A percentile compares a stretch with the other conserved stretches of the same genome.
Evolutionary conservation across 2,329 filamentous ascomycete genomes (phyloP).

Genomic region (Neophaeococcomyces mojaviensis): DNA sequence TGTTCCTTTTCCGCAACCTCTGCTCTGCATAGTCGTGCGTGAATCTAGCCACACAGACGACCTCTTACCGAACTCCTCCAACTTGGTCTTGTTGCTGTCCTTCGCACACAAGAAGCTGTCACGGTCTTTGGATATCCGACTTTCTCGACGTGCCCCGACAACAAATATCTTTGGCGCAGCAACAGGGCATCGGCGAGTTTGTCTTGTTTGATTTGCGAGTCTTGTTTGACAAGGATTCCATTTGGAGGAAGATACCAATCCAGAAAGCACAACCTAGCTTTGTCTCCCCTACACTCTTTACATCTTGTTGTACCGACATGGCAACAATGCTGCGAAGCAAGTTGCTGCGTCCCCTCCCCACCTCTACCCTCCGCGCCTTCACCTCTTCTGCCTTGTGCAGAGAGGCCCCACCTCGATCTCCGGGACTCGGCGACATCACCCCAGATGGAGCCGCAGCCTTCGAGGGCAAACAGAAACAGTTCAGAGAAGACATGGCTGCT

Average conservation of each 20-base stretch:
- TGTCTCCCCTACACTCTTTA: not conserved
- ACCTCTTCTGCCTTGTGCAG: constrained; percentile 43
- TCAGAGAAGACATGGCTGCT: constrained; percentile 72
- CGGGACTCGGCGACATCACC: constrained; percentile 80
- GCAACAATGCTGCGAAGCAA: constrained; percentile 38
- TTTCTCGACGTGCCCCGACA: not conserved
- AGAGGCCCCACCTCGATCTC: constrained; percentile 44
- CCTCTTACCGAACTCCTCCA: not conserved
- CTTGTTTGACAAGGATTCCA: no score
- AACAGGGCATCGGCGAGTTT: no score
- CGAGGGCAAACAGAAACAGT: constrained; percentile 74
- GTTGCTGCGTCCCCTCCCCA: constrained; percentile 40
- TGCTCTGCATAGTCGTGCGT: not conserved
- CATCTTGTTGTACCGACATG: not conserved
- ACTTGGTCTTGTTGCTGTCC: constrained; percentile 1
- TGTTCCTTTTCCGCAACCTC: not conserved
- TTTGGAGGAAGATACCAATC: no score
- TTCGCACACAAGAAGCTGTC: constrained; percentile 5
- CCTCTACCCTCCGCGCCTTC: constrained; percentile 51
- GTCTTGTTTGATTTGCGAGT: no score
- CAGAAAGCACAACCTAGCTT: not conserved
- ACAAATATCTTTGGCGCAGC: not conserved
- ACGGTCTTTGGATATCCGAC: not conserved
- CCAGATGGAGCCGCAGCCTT: constrained; percentile 66
- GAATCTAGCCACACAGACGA: not conserved